phyloP scores from a whole-genome alignment of 805 yeast species.

The Debaryomyces maramus region DNA sequence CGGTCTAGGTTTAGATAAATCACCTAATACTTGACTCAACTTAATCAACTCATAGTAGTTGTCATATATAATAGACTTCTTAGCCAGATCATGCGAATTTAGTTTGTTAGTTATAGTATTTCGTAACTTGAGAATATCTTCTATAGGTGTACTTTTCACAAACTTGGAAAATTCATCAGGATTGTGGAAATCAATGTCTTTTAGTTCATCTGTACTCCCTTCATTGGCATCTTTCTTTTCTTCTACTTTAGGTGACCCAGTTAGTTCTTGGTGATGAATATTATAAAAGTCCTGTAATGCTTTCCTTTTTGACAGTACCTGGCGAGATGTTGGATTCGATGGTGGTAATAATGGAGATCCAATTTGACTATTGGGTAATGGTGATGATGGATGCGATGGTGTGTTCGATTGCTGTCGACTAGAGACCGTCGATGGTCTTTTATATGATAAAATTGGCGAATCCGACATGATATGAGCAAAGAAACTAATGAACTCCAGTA shows the following conservation, averaged over 20 bases:
- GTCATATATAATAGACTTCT: constrained; percentile 71
- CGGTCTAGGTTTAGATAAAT: constrained; percentile 16
- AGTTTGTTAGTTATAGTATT: constrained; percentile 44
- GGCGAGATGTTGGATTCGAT: constrained; percentile 17
- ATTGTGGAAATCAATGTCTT: constrained; percentile 10
- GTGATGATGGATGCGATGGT: constrained; percentile 1
- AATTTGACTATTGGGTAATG: constrained; percentile 2
- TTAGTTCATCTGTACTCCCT: not conserved
- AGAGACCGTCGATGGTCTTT: constrained; percentile 17
- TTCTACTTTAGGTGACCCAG: not conserved
- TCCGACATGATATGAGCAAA: constrained; percentile 4
- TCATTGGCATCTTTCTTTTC: not conserved
- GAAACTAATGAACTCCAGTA: not conserved
- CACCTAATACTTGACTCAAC: constrained; percentile 54
- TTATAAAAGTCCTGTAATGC: constrained; percentile 45
- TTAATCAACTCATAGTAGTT: constrained; percentile 73
- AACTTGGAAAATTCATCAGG: constrained; percentile 20
- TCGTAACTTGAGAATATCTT: constrained; percentile 31
- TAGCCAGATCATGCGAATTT: constrained; percentile 56
- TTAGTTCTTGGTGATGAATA: constrained; percentile 19
- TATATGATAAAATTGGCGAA: constrained; percentile 28
- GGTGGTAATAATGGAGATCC: constrained; percentile 3
- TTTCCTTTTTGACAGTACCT: constrained; percentile 39
- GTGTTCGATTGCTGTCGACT: not conserved
- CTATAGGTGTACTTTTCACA: constrained; percentile 23